Conservation (phyloP, 768 basidiomycete species). For the Boletellus emodensis region DNA sequence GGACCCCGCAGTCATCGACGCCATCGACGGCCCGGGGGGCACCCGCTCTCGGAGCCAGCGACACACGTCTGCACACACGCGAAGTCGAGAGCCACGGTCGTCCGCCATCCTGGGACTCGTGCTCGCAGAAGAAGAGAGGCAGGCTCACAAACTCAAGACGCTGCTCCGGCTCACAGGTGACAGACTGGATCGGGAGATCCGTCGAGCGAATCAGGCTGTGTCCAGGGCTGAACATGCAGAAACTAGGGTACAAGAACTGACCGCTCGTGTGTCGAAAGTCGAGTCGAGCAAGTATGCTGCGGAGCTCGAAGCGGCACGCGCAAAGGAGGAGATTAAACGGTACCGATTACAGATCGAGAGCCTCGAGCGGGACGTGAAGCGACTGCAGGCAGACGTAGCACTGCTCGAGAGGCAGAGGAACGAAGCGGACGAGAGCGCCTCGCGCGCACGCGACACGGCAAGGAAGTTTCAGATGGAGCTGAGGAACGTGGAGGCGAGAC, state of each 20-base stretch:
- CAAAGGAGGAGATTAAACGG: constrained; percentile 44
- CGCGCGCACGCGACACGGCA: constrained; percentile 42
- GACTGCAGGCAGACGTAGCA: constrained; percentile 27
- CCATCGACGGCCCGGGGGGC: constrained; percentile 30
- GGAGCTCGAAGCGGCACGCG: constrained; percentile 38
- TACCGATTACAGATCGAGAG: constrained; percentile 46
- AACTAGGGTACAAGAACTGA: constrained; percentile 40
- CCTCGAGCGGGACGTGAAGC: constrained; percentile 42
- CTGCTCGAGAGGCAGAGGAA: constrained; percentile 36
- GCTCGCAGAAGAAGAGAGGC: constrained; percentile 53
- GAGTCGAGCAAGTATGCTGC: constrained; percentile 40
- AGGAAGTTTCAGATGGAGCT: constrained; percentile 42
- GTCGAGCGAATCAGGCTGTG: constrained; percentile 49
- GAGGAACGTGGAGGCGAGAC: constrained; percentile 41
- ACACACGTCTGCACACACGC: constrained; percentile 36
- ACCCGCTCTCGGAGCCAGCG: constrained; percentile 30
- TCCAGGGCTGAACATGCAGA: constrained; percentile 52
- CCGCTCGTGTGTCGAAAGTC: constrained; percentile 34
- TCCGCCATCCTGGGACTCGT: constrained; percentile 41
- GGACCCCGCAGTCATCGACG: constrained; percentile 39
- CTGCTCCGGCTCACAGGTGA: constrained; percentile 49
- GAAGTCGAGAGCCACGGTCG: constrained; percentile 36
- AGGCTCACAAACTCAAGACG: constrained; percentile 51
- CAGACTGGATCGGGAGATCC: constrained; percentile 53
- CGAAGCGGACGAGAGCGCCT: constrained; percentile 42